Evolutionary conservation across 768 basidiomycete genomes (phyloP).

Genomic region (Lentinula sp.): DNA sequence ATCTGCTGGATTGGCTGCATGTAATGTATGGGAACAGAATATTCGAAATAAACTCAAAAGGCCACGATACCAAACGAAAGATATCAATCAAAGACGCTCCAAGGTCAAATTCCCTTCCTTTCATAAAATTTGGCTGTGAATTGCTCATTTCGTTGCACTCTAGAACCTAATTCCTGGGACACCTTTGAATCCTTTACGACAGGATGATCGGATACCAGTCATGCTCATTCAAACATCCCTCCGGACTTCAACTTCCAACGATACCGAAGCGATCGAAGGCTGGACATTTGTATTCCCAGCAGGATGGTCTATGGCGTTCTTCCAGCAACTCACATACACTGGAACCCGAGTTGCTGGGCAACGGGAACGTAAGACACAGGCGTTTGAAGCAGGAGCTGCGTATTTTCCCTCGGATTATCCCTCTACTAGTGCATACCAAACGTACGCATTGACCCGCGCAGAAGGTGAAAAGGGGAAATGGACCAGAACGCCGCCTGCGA

Average conservation of each 20-base stretch:
- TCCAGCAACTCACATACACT: slow-evolving; percentile 74
- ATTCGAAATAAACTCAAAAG: slow-evolving; percentile 44
- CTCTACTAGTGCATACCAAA: slow-evolving; percentile 43
- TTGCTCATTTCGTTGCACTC: not conserved
- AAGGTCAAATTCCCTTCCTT: slow-evolving; percentile 38
- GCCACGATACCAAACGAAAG: slow-evolving; percentile 74
- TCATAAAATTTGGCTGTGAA: not conserved
- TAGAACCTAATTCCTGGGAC: slow-evolving; percentile 80
- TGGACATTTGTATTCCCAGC: slow-evolving; percentile 85
- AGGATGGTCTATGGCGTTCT: slow-evolving; percentile 91
- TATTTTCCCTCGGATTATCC: slow-evolving; percentile 86
- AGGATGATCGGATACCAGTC: slow-evolving; percentile 82
- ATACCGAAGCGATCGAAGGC: slow-evolving; percentile 57
- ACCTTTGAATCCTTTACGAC: slow-evolving; percentile 51
- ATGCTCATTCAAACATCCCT: slow-evolving; percentile 78
- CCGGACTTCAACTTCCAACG: slow-evolving; percentile 24
- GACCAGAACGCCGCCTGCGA: slow-evolving; percentile 83
- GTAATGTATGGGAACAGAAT: slow-evolving; percentile 68
- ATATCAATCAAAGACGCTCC: slow-evolving; percentile 77
- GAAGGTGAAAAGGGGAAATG: slow-evolving; percentile 54
- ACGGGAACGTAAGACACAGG: slow-evolving; percentile 73
- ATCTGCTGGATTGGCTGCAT: slow-evolving; percentile 50
- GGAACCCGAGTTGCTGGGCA: slow-evolving; percentile 84
- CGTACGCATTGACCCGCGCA: slow-evolving; percentile 42
- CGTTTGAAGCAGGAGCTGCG: slow-evolving; percentile 70